These are phyloP conservation scores for Chytriomyces confervae DNA, from an alignment of 192 early-diverging fungal species.

Conservation along the genomic window DNA sequence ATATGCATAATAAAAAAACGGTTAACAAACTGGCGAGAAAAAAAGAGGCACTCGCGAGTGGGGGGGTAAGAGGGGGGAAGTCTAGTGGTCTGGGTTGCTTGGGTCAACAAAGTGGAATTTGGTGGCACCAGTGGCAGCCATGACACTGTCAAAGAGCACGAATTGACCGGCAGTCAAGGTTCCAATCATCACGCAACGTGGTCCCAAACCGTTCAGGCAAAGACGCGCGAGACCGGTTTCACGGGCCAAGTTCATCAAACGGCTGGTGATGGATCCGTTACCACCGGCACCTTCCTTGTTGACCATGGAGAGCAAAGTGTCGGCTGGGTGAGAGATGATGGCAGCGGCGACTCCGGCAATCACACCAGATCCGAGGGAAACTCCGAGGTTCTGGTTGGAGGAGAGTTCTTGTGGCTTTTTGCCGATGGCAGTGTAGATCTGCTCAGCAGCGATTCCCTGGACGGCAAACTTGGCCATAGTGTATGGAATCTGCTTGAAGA, in stretches of 20 bases:
- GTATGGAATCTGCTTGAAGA: slow-evolving; percentile 81
- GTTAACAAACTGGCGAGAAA: too few relatives aligned
- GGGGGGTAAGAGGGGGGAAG: too few relatives aligned
- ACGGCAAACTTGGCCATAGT: slow-evolving; percentile 83
- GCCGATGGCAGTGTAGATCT: slow-evolving; percentile 50
- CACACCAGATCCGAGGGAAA: slow-evolving; percentile 84
- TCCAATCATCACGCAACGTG: slow-evolving; percentile 93
- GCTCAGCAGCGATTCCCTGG: slow-evolving; percentile 62
- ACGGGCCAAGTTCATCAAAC: slow-evolving; percentile 36
- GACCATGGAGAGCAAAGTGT: slow-evolving; percentile 63
- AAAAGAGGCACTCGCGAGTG: too few relatives aligned
- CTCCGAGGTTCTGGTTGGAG: slow-evolving; percentile 48
- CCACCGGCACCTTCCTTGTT: slow-evolving; percentile 55
- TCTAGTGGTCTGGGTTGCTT: background rate
- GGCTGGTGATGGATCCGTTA: slow-evolving; percentile 48
- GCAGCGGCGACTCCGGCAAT: slow-evolving; percentile 88
- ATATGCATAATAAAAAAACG: too few relatives aligned
- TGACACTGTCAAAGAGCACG: slow-evolving; percentile 45
- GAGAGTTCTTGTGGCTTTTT: slow-evolving; percentile 56
- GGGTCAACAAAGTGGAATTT: slow-evolving; percentile 51
- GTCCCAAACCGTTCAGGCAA: slow-evolving; percentile 79
- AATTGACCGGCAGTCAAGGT: slow-evolving; percentile 75
- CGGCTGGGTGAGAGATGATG: slow-evolving; percentile 89
- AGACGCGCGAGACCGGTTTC: slow-evolving; percentile 51
- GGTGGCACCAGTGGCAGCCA: slow-evolving; percentile 39